Percentiles rank a stretch among this genome's conserved stretches.
Conservation (phyloP, 805 yeast species). For the Alloascoidea hylecoeti region DNA sequence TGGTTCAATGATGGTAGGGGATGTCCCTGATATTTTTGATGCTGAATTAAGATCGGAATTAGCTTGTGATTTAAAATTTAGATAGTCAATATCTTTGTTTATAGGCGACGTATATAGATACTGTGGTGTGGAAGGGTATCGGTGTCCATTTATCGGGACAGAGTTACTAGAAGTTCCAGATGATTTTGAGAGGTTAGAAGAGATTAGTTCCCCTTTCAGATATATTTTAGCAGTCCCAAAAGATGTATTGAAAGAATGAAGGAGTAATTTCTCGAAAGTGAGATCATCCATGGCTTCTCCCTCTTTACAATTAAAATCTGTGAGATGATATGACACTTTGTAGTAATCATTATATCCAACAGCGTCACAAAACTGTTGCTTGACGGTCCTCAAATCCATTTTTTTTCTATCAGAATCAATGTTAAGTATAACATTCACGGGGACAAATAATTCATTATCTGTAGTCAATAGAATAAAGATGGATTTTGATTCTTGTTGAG, state of each 20-base stretch:
- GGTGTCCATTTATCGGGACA: slow-evolving; percentile 15
- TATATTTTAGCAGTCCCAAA: background rate
- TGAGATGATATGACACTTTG: slow-evolving; percentile 28
- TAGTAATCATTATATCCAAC: slow-evolving; percentile 7
- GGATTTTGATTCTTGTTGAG: slow-evolving; percentile 14
- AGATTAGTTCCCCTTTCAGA: background rate
- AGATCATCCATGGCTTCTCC: slow-evolving; percentile 45
- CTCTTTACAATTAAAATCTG: slow-evolving; percentile 41
- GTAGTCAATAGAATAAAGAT: slow-evolving; percentile 23
- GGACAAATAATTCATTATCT: background rate
- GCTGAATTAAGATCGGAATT: slow-evolving; percentile 1
- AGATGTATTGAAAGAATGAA: background rate
- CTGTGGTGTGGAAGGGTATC: slow-evolving; percentile 52
- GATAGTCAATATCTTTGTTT: slow-evolving; percentile 10
- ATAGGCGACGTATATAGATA: slow-evolving; percentile 34
- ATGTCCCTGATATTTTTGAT: background rate
- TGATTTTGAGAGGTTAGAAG: background rate
- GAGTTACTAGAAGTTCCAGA: background rate
- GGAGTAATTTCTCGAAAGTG: slow-evolving; percentile 16
- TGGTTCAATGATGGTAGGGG: background rate
- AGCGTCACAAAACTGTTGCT: slow-evolving; percentile 14
- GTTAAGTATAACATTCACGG: slow-evolving; percentile 31
- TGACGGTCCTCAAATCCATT: slow-evolving; percentile 13
- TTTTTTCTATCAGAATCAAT: slow-evolving; percentile 11
- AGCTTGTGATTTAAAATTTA: slow-evolving; percentile 1